A percentile compares a stretch with the other conserved stretches of the same genome.
Evolutionary conservation across 768 basidiomycete genomes (phyloP).

Genomic region (Coprinellus aureogranulatus): DNA sequence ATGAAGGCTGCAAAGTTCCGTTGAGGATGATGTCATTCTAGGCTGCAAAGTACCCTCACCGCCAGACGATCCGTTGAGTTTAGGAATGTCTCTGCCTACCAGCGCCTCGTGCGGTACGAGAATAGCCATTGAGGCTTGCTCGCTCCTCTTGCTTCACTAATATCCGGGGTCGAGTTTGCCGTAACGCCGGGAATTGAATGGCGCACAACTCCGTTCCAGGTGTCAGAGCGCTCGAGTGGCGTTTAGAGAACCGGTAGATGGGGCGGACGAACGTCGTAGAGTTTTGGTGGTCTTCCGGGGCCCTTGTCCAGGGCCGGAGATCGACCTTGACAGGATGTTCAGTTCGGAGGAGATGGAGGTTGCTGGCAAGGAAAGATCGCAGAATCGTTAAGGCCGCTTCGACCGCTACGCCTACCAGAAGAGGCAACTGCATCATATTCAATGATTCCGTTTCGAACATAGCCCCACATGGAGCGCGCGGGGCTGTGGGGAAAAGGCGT

Average conservation of each 20-base stretch:
- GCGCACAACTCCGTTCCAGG: neutral
- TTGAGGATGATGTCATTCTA: neutral
- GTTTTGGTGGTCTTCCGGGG: too few relatives aligned
- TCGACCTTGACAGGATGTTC: neutral
- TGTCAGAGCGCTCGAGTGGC: too few relatives aligned
- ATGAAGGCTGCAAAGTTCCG: constrained; percentile 3
- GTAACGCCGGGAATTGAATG: neutral
- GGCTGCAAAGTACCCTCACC: neutral
- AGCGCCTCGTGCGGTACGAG: neutral
- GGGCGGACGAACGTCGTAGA: too few relatives aligned
- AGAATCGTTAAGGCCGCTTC: neutral
- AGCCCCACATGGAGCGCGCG: too few relatives aligned
- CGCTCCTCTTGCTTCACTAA: neutral
- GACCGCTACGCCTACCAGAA: neutral
- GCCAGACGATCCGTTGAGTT: constrained; percentile 1
- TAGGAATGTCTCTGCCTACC: neutral
- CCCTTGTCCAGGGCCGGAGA: neutral
- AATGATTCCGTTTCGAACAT: neutral
- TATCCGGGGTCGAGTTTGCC: neutral
- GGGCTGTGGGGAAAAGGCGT: too few relatives aligned
- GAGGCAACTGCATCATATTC: neutral
- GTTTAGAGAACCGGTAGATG: too few relatives aligned
- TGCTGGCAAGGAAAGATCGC: neutral
- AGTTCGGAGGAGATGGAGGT: neutral
- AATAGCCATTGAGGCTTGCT: neutral